Base-by-base conservation (phyloP, 768 basidiomycete species). In the Suillus fuscotomentosus region DNA sequence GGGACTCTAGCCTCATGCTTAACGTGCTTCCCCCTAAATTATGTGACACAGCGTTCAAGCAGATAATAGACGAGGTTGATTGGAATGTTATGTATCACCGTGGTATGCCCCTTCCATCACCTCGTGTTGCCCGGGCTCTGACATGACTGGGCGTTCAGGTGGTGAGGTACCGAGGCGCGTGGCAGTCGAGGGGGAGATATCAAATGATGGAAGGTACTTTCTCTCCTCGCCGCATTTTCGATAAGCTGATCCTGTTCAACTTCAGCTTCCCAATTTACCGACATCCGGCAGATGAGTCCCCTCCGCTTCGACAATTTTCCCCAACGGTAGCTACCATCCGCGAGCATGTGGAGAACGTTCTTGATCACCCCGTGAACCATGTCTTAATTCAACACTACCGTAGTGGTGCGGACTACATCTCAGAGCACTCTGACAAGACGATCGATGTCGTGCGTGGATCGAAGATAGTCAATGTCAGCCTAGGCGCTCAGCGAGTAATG, bases 391-490 rank as follows among this genome's bases (percentile, higher is more conserved):
- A 94, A 70, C 82, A 86, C 71, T 94, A 94, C 72, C 90, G 92
- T 63, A 83, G 82, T 14, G 92, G 92, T 6, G 85, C 84, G 36
- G 92, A 94, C 75, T 90, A 88, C 75, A 94, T 94, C 66, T 92
- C 91, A 0, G 91, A 93, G 69, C 92, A 94, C 73, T 90, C 90
- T 0, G 92, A 94, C 75, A 94, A 94, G 77, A 94, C 92, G 6
- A 84, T 94, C 68, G 92, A 94, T 72, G 84, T 94, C 67, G 85
- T 88, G 5, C 84, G 82, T 15, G 88, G 86, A 39, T 90, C 91
- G 8, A 86, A 80, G 61, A 89, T 94, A 67, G 90, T 91, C 65
- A 94, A 94, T 65, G 88, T 94, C 66, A 91, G 89, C 69, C 79
- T 94, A 15, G 92, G 92, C 7, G 91, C 92, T 2, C 86, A 89